Evolutionary conservation across 768 basidiomycete species (phyloP).

Genomic region (Thelephora aurantiotincta): DNA sequence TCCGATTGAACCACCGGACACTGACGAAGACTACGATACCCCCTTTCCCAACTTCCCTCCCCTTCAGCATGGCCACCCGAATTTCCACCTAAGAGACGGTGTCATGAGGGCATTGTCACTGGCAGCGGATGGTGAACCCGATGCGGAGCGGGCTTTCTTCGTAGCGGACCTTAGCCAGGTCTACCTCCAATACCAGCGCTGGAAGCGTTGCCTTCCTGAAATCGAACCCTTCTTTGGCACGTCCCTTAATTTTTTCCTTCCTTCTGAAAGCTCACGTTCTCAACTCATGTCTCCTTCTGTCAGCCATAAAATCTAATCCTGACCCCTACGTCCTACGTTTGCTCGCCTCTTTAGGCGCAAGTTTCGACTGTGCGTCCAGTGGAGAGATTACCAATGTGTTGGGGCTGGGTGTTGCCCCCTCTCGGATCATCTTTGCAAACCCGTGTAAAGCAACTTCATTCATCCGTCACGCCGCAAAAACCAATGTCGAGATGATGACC

Average conservation of each 20-base stretch:
- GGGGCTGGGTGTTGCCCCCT: conserved; percentile 55
- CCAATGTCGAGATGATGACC: conserved; percentile 86
- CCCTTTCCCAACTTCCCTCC: conserved; percentile 54
- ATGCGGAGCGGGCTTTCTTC: conserved; percentile 92
- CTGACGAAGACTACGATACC: conserved; percentile 22
- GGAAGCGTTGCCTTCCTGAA: conserved; percentile 63
- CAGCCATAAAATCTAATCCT: conserved; percentile 97
- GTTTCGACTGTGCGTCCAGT: conserved; percentile 96
- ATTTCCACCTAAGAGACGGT: conserved; percentile 64
- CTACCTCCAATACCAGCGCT: conserved; percentile 73
- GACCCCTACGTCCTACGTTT: conserved; percentile 89
- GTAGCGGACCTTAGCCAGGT: conserved; percentile 88
- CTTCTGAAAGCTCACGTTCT: conserved; percentile 10
- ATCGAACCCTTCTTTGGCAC: conserved; percentile 91
- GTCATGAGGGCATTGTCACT: conserved; percentile 49
- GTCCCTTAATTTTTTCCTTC: conserved; percentile 18
- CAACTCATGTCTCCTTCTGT: conserved; percentile 7
- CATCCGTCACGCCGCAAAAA: conserved; percentile 68
- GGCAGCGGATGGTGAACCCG: conserved; percentile 37
- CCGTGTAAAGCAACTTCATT: conserved; percentile 96
- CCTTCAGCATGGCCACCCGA: conserved; percentile 52
- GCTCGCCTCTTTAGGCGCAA: conserved; percentile 77
- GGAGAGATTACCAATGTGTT: conserved; percentile 82
- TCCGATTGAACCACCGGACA: not conserved
- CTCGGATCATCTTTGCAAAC: conserved; percentile 92